Evolutionary conservation across 2,329 filamentous ascomycete genomes (phyloP), one percentile per base, ranked within the genome.

Genomic region (Aspergillus pseudoglaucus): DNA sequence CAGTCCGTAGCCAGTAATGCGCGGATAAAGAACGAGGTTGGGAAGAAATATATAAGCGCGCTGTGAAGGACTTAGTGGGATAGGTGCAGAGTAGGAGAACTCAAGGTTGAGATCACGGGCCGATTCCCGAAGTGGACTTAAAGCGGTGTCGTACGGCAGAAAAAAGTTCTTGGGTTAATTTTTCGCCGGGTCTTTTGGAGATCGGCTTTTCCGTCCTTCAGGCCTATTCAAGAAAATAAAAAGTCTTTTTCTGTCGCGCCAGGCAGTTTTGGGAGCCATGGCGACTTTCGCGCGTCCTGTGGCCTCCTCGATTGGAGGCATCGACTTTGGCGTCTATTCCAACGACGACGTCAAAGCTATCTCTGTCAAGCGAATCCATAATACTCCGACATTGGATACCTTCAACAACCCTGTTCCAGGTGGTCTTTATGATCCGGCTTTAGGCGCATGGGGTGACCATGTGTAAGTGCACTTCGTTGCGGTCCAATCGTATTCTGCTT

Each of bases 291-390:
- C 87, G 53, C 87, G 90, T 64, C 90, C 93, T 40, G 81, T 95
- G 53, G 79, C 87, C 55, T 94, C 90, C 62, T 78, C 84, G 65
- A 86, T 98, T 62, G 81, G 85, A 66, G 85, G 85, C 65, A 88
- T 98, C 63, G 88, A 94, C 66, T 98, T 98, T 69, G 84, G 83
- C 41, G 88, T 94, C 64, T 82, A 97, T 58, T 83, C 87, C 17
- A 78, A 84, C 45, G 77, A 85, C 51, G 91, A 98, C 69, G 90
- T 98, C 65, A 84, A 84, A 66, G 80, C 84, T 52, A 83, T 97
- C 59, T 98, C 93, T 7, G 93, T 96, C 57, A 93, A 93, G 75
- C 83, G 84, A 70, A 95, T 98, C 60, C 87, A 94, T 64, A 95
- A 94, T 73, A 85, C 90, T 45, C 88, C 81, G 57, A 95, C 93